phyloP scores from a whole-genome alignment of 2,329 filamentous ascomycete species.

The Ophiostoma ips region DNA sequence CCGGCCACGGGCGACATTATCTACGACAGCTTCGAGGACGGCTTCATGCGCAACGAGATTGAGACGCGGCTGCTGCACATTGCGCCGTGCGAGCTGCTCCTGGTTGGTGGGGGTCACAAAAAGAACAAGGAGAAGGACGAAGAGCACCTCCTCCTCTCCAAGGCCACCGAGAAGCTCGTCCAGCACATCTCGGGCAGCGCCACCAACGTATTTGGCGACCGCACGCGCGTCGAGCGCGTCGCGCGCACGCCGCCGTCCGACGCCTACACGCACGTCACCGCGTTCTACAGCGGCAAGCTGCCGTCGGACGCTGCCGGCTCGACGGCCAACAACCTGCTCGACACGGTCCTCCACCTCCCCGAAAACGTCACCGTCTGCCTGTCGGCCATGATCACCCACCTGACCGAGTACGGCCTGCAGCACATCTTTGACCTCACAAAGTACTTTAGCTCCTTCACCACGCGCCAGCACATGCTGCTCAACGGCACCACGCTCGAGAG shows the following conservation, averaged over 20 bases:
- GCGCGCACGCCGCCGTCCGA: conserved; percentile 66
- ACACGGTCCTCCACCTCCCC: conserved; percentile 74
- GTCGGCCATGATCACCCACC: conserved; percentile 89
- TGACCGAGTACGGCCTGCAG: conserved; percentile 83
- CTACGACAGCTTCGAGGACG: conserved; percentile 91
- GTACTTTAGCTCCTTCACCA: conserved; percentile 93
- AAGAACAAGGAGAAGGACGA: not conserved
- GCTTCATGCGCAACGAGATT: conserved; percentile 93
- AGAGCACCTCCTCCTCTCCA: conserved; percentile 58
- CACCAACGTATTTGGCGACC: conserved; percentile 85
- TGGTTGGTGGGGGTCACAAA: conserved; percentile 77
- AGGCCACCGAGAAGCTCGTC: conserved; percentile 82
- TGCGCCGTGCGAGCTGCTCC: conserved; percentile 84
- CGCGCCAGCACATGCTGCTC: conserved; percentile 85
- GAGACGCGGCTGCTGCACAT: conserved; percentile 94
- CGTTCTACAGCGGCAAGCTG: conserved; percentile 51
- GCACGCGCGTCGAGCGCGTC: conserved; percentile 70
- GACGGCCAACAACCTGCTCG: conserved; percentile 56
- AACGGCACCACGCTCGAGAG: conserved; percentile 91
- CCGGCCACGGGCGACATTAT: conserved; percentile 92
- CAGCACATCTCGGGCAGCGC: conserved; percentile 79
- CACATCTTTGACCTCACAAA: conserved; percentile 94
- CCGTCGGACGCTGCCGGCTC: too few relatives aligned
- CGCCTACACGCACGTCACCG: conserved; percentile 75
- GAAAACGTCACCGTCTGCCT: conserved; percentile 82